Evolutionary conservation across 352 stramenopile genomes (phyloP), one percentile per base, ranked within the genome.

Genomic region (Pelagophyceae sp.): DNA sequence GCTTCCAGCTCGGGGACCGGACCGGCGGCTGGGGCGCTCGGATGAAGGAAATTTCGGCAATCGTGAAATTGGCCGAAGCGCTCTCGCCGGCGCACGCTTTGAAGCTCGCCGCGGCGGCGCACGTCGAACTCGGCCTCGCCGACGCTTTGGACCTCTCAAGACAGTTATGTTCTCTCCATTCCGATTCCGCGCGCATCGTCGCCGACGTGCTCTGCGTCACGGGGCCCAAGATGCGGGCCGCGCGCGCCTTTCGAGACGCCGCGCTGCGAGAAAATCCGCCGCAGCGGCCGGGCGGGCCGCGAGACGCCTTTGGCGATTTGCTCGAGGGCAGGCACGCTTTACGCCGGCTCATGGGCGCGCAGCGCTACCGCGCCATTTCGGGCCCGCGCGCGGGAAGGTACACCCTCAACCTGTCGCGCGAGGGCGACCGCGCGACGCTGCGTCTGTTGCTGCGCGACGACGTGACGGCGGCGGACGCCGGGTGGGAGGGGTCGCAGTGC

Each of bases 301-400:
- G n/a, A n/a, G n/a, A n/a, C 23, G 58, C 5, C 29, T 19, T 19
- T 15, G 6, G 11, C 61, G 29, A 37, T 27, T 15, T 3, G 3
- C 29, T 71, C 15, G n/a, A 35, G 61, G 15, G 15, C 6, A 15
- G 29, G n/a, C 61, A 29, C 15, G 61, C 11, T 1, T 37, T 74
- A 19, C 67, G 67, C 15, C 35, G 35, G 2, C 20, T 31, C 35
- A 5, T 74, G 1, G 67, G 67, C 35, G 35, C 2, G 15, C 35
- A 11, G 20, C 33, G 29, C 6, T n/a, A 74, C 67, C 35, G 33
- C 35, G 67, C 67, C 1, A 25, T 33, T 0, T 31, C 58, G 19
- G 67, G 67, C 35, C 67, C 67, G 15, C 67, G 67, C 33, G 67
- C 33, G 15, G 67, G 67, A 2, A 20, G 35, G 35, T 74, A 74